A percentile compares a stretch with the other conserved stretches of the same genome.
These are phyloP conservation scores for Bimuria novae-zelandiae DNA, from an alignment of 2,329 filamentous ascomycete species.

Conservation along the genomic window DNA sequence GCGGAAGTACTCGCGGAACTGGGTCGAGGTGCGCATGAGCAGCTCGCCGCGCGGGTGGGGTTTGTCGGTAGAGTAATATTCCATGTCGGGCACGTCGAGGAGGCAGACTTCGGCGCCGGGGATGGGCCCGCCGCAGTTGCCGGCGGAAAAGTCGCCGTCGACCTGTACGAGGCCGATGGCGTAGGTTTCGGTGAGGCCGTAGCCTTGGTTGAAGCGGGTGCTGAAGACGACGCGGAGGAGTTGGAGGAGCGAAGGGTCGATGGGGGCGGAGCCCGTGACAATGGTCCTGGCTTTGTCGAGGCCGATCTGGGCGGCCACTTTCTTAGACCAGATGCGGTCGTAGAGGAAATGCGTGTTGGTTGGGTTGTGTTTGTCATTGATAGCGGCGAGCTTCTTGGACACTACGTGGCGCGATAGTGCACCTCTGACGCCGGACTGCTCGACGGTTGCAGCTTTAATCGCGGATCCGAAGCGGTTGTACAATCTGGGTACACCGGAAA, in stretches of 20 bases:
- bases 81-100: constrained; percentile 88
- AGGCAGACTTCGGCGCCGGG: constrained; percentile 76
- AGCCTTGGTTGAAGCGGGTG: constrained; percentile 82
- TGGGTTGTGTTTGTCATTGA: constrained; percentile 74
- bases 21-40: constrained; percentile 75
- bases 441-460: constrained; percentile 77
- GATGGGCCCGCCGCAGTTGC: constrained; percentile 79
- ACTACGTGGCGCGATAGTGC: constrained; percentile 80
- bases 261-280: constrained; percentile 86
- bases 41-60: constrained; percentile 90
- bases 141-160: constrained; percentile 70
- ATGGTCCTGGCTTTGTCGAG: constrained; percentile 74
- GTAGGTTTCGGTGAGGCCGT: constrained; percentile 92
- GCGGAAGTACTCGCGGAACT: constrained; percentile 89
- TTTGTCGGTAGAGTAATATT: constrained; percentile 86
- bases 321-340: constrained; percentile 87
- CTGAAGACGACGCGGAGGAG: constrained; percentile 86
- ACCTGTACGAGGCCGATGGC: constrained; percentile 74
- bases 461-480: constrained; percentile 89
- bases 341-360: constrained; percentile 78
- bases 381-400: constrained; percentile 75
- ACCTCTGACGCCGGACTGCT: constrained; percentile 79
- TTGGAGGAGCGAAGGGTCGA: constrained; percentile 85
- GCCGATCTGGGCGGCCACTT: constrained; percentile 82
- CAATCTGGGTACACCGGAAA: constrained; percentile 87